phyloP scores from a whole-genome alignment of 2,329 filamentous ascomycete species.

The Graphilbum ipis-grandicollis region DNA sequence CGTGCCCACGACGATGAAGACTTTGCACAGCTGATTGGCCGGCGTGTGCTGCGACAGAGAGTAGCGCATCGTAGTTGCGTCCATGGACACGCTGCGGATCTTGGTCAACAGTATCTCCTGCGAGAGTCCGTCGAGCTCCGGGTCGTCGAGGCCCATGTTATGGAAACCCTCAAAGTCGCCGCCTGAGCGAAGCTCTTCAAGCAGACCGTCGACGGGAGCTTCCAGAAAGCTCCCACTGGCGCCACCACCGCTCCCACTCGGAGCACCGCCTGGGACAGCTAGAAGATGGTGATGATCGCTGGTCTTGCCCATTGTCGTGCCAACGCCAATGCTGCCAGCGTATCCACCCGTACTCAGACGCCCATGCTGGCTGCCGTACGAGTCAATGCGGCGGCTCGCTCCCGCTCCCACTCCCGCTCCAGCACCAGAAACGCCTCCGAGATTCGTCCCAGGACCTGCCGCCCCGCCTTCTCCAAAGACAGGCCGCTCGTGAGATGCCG shows the following conservation, averaged over 20 bases:
- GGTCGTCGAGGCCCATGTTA: constrained; percentile 55
- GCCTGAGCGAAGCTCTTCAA: constrained; percentile 49
- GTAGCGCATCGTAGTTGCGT: constrained; percentile 43
- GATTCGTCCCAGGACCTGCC: too few species aligned
- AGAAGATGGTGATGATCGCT: too few species aligned
- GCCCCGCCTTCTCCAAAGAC: constrained; percentile 79
- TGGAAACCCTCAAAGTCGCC: constrained; percentile 51
- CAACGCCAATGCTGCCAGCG: constrained; percentile 16
- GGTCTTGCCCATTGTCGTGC: too few species aligned
- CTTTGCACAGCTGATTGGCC: constrained; percentile 36
- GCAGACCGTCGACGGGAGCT: constrained; percentile 48
- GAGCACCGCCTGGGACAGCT: too few species aligned
- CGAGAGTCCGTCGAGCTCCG: constrained; percentile 52
- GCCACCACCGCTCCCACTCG: constrained; percentile 8
- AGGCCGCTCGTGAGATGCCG: constrained; percentile 64
- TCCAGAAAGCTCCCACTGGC: constrained; percentile 39
- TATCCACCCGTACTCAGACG: constrained; percentile 37
- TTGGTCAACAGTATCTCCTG: constrained; percentile 58
- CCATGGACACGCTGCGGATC: constrained; percentile 48
- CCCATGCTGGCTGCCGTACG: constrained; percentile 49
- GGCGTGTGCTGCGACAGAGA: constrained; percentile 36
- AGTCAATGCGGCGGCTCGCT: constrained; percentile 49
- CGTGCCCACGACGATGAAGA: constrained; percentile 50
- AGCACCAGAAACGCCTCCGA: too few species aligned
- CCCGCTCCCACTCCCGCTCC: too few species aligned